Base-by-base conservation (phyloP, 306 rosid species). In the Ceratonia siliqua region DNA sequence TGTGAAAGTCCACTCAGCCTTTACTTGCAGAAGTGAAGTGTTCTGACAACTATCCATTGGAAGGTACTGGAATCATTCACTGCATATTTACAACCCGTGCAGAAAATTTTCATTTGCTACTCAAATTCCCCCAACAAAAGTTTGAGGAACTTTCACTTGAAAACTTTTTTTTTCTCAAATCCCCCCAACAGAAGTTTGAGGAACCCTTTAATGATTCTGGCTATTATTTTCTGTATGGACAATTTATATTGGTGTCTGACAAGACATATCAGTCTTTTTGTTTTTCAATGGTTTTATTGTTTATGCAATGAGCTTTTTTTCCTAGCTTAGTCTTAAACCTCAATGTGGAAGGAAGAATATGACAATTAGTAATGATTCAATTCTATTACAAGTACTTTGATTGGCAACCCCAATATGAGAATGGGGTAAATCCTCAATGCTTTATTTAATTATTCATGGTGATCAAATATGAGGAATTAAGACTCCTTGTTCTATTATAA, bases 301-400 rank as follows among this genome's bases (percentile, higher is more conserved):
- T 62, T n/a, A n/a, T n/a, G n/a, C n/a, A n/a, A n/a, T n/a, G n/a
- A n/a, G n/a, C n/a, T n/a, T n/a, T n/a, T n/a, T 59, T 21, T n/a
- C 11, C 38, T 43, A 30, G 55, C 58, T 25, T 77, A 77, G n/a
- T 76, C 38, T 77, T 49, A 17, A 58, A 21, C 10, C 63, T 49
- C 33, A 33, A 57, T n/a, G n/a, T n/a, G n/a, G n/a, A n/a, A n/a
- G n/a, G n/a, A n/a, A n/a, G n/a, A n/a, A n/a, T n/a, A n/a, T n/a
- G n/a, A n/a, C n/a, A n/a, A n/a, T n/a, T n/a, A n/a, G n/a, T n/a
- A n/a, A 24, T 28, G 0, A 15, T 57, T 22, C 8, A 63, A 20
- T 9, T 18, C 24, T 35, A 32, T 13, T 35, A 63, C n/a, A n/a
- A n/a, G n/a, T n/a, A n/a, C n/a, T n/a, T n/a, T n/a, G n/a, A n/a